Percentiles rank a stretch among this genome's conserved stretches.
phyloP scores from a whole-genome alignment of 441 rosid genomes.

The Daphne laureola region DNA sequence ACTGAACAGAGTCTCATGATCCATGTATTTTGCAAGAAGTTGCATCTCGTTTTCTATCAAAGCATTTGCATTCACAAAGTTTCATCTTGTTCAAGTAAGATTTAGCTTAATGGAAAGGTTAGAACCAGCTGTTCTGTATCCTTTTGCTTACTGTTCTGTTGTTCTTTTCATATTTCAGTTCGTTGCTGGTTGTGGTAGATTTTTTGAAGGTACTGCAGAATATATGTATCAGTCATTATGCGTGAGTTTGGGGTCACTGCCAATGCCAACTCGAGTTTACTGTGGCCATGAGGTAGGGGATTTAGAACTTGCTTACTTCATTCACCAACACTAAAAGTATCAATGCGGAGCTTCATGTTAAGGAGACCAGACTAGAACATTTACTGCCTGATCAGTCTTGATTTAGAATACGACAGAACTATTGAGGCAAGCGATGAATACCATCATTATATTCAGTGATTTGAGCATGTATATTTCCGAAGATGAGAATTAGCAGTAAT shows the following conservation, averaged over 20 bases:
- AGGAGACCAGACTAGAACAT: too few relatives aligned
- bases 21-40: too few relatives aligned
- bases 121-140: not conserved
- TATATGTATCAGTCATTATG: constrained; percentile 91
- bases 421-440: too few relatives aligned
- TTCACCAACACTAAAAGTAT: too few relatives aligned
- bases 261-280: constrained; percentile 70
- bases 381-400: too few relatives aligned
- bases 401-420: too few relatives aligned
- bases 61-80: not conserved
- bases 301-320: not conserved
- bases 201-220: constrained; percentile 95
- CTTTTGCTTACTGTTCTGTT: constrained; percentile 6
- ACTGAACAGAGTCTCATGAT: too few relatives aligned
- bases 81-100: constrained; percentile 2
- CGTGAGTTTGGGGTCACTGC: constrained; percentile 74
- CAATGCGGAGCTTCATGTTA: too few relatives aligned
- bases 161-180: constrained; percentile 36
- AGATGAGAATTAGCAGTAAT: too few relatives aligned
- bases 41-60: too few relatives aligned
- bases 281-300: constrained; percentile 86
- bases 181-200: constrained; percentile 87
- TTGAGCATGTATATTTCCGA: too few relatives aligned
- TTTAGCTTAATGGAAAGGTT: constrained; percentile 1
- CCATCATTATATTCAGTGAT: too few relatives aligned